Percentiles rank a stretch among this genome's conserved stretches.
phyloP scores from a whole-genome alignment of 1,139 yeast genomes.

The Suhomyces panamericanus region DNA sequence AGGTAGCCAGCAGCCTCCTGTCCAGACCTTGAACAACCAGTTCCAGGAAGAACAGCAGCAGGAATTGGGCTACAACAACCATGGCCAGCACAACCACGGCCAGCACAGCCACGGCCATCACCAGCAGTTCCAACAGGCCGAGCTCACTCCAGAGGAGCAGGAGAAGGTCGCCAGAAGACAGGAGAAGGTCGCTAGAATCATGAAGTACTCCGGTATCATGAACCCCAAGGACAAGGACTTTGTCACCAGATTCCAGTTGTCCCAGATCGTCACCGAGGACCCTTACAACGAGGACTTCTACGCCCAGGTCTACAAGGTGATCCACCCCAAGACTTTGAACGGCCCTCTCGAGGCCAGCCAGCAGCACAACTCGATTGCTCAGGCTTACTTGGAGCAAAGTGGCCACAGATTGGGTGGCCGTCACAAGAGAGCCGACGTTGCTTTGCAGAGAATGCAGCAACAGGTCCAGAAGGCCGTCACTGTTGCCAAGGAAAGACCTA shows the following conservation, averaged over 20 bases:
- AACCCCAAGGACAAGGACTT: conserved; percentile 95
- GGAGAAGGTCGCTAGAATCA: conserved; percentile 74
- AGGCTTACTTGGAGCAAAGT: conserved; percentile 91
- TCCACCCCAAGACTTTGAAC: conserved; percentile 60
- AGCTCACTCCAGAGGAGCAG: conserved; percentile 48
- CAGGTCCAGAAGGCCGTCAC: conserved; percentile 97
- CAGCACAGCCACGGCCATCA: conserved; percentile 8
- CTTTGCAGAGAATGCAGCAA: conserved; percentile 96
- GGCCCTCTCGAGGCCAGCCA: conserved; percentile 43
- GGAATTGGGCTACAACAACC: conserved; percentile 9
- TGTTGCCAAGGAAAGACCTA: conserved; percentile 88
- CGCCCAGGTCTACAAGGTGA: conserved; percentile 88
- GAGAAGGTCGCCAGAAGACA: conserved; percentile 67
- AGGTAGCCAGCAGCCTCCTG: conserved; percentile 2
- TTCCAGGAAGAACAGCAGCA: conserved; percentile 5
- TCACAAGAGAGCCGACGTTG: conserved; percentile 87
- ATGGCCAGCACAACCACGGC: conserved; percentile 12
- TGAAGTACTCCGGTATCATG: conserved; percentile 90
- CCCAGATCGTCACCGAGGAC: conserved; percentile 95
- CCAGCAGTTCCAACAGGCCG: conserved; percentile 23
- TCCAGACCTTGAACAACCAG: background rate
- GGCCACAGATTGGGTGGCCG: conserved; percentile 91
- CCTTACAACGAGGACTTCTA: conserved; percentile 97
- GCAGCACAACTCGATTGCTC: conserved; percentile 73
- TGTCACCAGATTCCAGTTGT: conserved; percentile 88